Conservation (phyloP, 2,329 filamentous ascomycete species). For the Dothideomycetes sp. region DNA sequence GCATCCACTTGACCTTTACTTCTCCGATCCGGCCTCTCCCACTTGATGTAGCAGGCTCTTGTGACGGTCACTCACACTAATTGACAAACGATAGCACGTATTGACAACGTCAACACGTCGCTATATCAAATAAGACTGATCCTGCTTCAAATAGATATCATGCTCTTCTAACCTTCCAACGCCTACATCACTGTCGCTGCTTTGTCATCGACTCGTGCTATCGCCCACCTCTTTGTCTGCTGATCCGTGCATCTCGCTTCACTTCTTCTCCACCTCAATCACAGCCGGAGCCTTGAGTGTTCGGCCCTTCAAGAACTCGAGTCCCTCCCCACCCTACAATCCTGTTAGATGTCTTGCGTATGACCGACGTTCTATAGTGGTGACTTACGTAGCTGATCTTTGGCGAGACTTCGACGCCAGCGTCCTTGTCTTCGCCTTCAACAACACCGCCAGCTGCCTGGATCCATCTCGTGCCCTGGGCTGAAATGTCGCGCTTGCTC, state of each 20-base stretch:
- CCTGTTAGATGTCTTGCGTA: not conserved
- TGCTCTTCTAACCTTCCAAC: too few relatives aligned
- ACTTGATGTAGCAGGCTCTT: too few relatives aligned
- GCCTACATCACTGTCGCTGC: too few relatives aligned
- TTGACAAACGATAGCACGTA: too few relatives aligned
- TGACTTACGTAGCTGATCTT: slow-evolving; percentile 93
- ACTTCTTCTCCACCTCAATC: slow-evolving; percentile 47
- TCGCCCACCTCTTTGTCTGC: too few relatives aligned
- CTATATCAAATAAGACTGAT: too few relatives aligned
- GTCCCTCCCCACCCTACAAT: slow-evolving; percentile 47
- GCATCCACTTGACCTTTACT: not conserved
- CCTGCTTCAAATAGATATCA: too few relatives aligned
- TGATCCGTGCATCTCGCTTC: too few relatives aligned
- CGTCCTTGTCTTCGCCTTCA: slow-evolving; percentile 47
- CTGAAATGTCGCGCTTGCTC: slow-evolving; percentile 80
- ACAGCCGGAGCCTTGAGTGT: slow-evolving; percentile 54
- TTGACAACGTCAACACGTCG: too few relatives aligned
- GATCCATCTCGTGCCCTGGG: slow-evolving; percentile 79
- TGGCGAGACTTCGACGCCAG: slow-evolving; percentile 82
- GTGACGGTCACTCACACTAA: too few relatives aligned
- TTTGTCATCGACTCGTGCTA: too few relatives aligned
- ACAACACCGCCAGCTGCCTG: slow-evolving; percentile 67
- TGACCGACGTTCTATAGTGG: too few relatives aligned
- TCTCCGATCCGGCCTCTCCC: not conserved
- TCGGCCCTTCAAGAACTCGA: slow-evolving; percentile 48